Evolutionary conservation across 1,284 basidiomycete genomes (phyloP), one percentile per base, ranked within the genome.

Genomic region (Cronartium quercuum): DNA sequence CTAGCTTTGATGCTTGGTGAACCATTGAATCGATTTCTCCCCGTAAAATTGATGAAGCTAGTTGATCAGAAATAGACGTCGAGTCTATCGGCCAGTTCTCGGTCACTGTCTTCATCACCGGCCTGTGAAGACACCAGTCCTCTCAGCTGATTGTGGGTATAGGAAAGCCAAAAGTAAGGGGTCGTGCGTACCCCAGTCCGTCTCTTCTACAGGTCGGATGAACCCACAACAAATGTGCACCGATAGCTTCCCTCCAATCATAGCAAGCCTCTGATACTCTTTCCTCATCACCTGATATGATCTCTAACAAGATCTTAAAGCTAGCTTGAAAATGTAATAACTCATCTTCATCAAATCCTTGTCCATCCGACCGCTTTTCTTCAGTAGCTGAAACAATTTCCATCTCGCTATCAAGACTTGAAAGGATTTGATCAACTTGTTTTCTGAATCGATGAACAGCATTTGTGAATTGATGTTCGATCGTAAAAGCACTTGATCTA

Each of bases 231-330:
- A 79, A 79, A 80, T 81, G 81, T 6, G 81, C 79, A 42, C 79
- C 80, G 10, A 82, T 75, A 3, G 81, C 81, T 66, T 82, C 81
- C 51, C 76, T 77, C 81, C 81, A 82, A 74, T 82, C 79, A 58
- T 80, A 79, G 60, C 80, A 78, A 13, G 80, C 81, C 66, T 82
- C 81, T 21, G 81, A 79, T 66, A 82, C 78, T 58, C 81, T 76
- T 21, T 80, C 79, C 64, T 79, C 77, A 64, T 79, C 79, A 41
- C 81, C 81, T 3, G 78, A 78, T 70, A 82, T 76, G 63, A 82
- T 67, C 29, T 75, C 73, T 6, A 67, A 57, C 1, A 67, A 35
- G 15, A 75, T 75, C 44, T 68, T 75, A 29, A 60, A 68, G n/a
- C 58, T 62, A 34, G 73, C 81, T 73, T 82, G 81, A 73, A 81